Evolutionary conservation across 495 filamentous ascomycete species (phyloP), one percentile per base, ranked within the genome.

Genomic region (Letharia lupina): DNA sequence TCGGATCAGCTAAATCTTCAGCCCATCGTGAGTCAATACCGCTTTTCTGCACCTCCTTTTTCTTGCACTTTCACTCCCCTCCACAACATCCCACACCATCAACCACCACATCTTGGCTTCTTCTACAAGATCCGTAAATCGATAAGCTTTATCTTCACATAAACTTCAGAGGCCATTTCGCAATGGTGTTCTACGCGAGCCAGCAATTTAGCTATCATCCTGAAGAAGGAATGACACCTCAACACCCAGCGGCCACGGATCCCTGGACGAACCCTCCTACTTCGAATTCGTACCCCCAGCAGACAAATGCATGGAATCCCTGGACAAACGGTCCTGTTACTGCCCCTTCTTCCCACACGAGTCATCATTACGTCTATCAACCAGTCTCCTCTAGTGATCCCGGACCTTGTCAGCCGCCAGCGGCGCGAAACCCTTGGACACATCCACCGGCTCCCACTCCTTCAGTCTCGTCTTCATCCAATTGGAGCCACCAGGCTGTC

Each of bases 1-100:
- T 67, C 65, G 11, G 64, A 66, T 50, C 59, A 61, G 10, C 37
- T 70, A 16, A 57, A 68, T 56, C 60, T 70, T 16, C 50, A 67
- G 54, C 63, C 65, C 39, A 33, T 62, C 33, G 67, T 70, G 50
- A 70, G 70, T 72, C 16, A 33, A 45, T 1, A 23, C 3, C 37
- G 0, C 60, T 62, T 70, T 52, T 15, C 11, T 31, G n/a, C n/a
- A n/a, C 20, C 37, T 56, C 31, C 12, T 42, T 48, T 35, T 52
- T 39, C 57, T 60, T 50, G 28, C 65, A 56, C 44, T 20, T 56
- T 33, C 48, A 31, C 33, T 28, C 16, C 15, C 18, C 37, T 18
- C 67, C 41, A 13, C 60, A n/a, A 61, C 44, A 28, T 41, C 52
- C 18, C 20, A 9, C 41, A 44, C 20, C 45, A 44, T 47, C 58